Percentiles rank a stretch among this genome's conserved stretches.
Conservation (phyloP, 768 basidiomycete species). For the Leccinum incarnatum region DNA sequence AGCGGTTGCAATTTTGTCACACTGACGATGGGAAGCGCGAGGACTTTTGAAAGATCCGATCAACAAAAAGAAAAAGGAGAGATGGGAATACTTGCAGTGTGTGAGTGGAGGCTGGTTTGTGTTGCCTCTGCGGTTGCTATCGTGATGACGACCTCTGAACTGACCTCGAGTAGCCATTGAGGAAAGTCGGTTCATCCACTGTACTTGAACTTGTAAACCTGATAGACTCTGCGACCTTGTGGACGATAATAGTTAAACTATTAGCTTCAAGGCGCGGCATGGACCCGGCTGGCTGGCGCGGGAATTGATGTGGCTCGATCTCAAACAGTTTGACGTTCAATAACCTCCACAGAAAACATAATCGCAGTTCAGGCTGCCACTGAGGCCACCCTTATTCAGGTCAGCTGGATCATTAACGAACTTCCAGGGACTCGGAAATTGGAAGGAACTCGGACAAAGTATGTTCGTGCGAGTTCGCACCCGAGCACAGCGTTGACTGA, state of each 20-base stretch:
- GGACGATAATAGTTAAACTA: background rate
- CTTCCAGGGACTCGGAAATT: background rate
- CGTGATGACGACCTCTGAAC: background rate
- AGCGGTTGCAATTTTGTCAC: constrained; percentile 21
- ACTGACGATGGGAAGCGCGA: constrained; percentile 33
- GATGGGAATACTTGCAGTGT: constrained; percentile 23
- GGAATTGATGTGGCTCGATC: constrained; percentile 3
- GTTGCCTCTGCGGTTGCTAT: constrained; percentile 1
- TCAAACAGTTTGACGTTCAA: background rate
- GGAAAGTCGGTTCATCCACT: constrained; percentile 6
- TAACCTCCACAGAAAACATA: background rate
- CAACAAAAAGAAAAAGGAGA: constrained; percentile 1
- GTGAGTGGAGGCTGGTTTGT: constrained; percentile 17
- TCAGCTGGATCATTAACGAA: background rate
- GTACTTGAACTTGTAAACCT: background rate
- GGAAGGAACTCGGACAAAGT: background rate
- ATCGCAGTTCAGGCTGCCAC: background rate
- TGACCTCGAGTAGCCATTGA: constrained; percentile 15
- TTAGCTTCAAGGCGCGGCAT: background rate
- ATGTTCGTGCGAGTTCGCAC: background rate
- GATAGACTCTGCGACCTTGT: too few relatives aligned
- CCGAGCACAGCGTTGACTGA: constrained; percentile 5
- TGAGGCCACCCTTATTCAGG: background rate
- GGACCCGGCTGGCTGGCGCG: background rate
- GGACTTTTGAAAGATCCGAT: constrained; percentile 19